A percentile compares a stretch with the other conserved stretches of the same genome.
Evolutionary conservation across 1,284 basidiomycete genomes (phyloP).

Genomic region (Sphaerobolus stellatus): DNA sequence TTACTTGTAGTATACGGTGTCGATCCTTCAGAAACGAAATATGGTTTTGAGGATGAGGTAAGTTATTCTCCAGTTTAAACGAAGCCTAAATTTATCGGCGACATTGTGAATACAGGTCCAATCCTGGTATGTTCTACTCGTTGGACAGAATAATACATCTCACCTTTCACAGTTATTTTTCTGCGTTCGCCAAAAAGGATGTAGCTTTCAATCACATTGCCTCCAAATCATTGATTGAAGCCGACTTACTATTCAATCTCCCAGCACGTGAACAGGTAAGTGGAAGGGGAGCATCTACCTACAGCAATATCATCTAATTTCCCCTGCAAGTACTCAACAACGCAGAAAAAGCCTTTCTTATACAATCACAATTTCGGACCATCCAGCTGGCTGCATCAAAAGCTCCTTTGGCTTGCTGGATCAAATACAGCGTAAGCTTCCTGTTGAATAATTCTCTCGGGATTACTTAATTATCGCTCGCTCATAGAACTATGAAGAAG

Average conservation of each 20-base stretch:
- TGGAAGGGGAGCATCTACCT: too few relatives aligned
- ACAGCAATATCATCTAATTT: too few relatives aligned
- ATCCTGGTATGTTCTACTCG: slow-evolving; percentile 47
- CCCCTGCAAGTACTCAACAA: too few relatives aligned
- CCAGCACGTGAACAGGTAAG: slow-evolving; percentile 82
- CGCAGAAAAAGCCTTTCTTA: too few relatives aligned
- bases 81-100: slow-evolving; percentile 1
- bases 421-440: too few relatives aligned
- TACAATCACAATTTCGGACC: too few relatives aligned
- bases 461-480: too few relatives aligned
- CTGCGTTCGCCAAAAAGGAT: slow-evolving; percentile 83
- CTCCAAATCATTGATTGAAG: slow-evolving; percentile 79
- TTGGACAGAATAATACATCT: neutral
- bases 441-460: too few relatives aligned
- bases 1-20: slow-evolving; percentile 55
- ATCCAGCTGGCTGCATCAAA: too few relatives aligned
- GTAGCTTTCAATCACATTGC: slow-evolving; percentile 84
- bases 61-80: slow-evolving; percentile 21
- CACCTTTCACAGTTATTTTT: slow-evolving; percentile 65
- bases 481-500: too few relatives aligned
- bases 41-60: slow-evolving; percentile 84
- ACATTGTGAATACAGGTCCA: slow-evolving; percentile 45
- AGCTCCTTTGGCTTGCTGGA: too few relatives aligned
- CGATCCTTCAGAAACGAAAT: slow-evolving; percentile 61
- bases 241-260: slow-evolving; percentile 89